Conservation (phyloP, 129 eudicot genomes). For the Deinandra increscens region DNA sequence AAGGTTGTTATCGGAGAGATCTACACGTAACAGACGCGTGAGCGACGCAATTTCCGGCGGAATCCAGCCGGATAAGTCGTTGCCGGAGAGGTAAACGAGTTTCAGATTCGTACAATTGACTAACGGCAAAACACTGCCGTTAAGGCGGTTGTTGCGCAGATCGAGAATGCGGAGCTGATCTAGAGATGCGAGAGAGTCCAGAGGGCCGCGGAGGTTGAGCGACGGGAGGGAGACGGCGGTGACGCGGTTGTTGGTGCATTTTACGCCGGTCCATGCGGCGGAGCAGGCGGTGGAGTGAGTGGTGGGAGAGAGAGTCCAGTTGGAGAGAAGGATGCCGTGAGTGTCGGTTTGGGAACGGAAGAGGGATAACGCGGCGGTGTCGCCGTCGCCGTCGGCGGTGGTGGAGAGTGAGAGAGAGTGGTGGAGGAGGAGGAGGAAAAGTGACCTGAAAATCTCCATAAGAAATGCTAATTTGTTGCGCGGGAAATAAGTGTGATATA, state of each 20-base stretch:
- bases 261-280: conserved; percentile 61
- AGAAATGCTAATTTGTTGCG: conserved; percentile 4
- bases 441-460: conserved; percentile 36
- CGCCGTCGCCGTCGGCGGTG: conserved; percentile 41
- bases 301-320: conserved; percentile 68
- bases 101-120: conserved; percentile 61
- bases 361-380: conserved; percentile 75
- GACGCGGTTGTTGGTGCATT: conserved; percentile 70
- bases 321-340: conserved; percentile 71
- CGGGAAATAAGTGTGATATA: conserved; percentile 44
- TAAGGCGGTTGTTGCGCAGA: conserved; percentile 77
- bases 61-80: conserved; percentile 79
- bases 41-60: conserved; percentile 55
- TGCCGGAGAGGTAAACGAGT: conserved; percentile 65
- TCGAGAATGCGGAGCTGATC: conserved; percentile 86
- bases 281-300: conserved; percentile 63
- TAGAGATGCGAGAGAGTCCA: conserved; percentile 65
- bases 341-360: conserved; percentile 83
- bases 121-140: conserved; percentile 58
- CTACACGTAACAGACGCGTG: conserved; percentile 68
- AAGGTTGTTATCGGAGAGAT: conserved; percentile 75
- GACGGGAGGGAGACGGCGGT: conserved; percentile 60
- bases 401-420: conserved; percentile 30
- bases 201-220: conserved; percentile 79
- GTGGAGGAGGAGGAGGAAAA: conserved; percentile 34